Conservation (phyloP, 176 grass and related monocot species). For the maize (Zea mays) region DNA sequence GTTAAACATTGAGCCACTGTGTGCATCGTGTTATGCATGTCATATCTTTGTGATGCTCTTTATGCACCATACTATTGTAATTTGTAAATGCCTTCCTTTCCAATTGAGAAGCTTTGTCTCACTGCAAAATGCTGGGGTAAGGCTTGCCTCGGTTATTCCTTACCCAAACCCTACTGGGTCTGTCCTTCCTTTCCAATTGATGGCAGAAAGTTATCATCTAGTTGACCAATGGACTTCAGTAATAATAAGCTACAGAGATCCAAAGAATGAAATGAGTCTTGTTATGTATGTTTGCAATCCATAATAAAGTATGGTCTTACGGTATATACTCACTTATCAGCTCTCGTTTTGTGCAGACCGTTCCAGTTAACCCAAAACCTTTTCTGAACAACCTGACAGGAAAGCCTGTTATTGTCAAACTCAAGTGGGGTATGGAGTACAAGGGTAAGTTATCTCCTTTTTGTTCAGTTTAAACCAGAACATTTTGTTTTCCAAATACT, state of each 20-base stretch:
- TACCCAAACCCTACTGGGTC: too few relatives aligned
- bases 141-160: too few relatives aligned
- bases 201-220: not conserved
- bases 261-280: not conserved
- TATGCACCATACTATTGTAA: not conserved
- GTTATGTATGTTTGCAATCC: not conserved
- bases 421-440: conserved; percentile 99
- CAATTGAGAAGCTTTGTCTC: too few relatives aligned
- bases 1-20: not conserved
- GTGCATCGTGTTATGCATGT: not conserved
- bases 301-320: not conserved
- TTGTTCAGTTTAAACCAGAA: not conserved
- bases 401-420: conserved; percentile 86
- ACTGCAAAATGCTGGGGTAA: too few relatives aligned
- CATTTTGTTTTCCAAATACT: conserved; percentile 17
- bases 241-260: not conserved
- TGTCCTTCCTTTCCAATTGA: too few relatives aligned
- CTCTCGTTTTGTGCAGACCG: conserved; percentile 51
- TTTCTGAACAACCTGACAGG: conserved; percentile 95
- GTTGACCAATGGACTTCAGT: conserved; percentile 10
- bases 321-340: conserved; percentile 17
- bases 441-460: conserved; percentile 60
- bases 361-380: conserved; percentile 91
- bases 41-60: not conserved
- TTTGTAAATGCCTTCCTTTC: not conserved